phyloP scores from a whole-genome alignment of 208 protist genomes.

The Angomonas ambiguus region DNA sequence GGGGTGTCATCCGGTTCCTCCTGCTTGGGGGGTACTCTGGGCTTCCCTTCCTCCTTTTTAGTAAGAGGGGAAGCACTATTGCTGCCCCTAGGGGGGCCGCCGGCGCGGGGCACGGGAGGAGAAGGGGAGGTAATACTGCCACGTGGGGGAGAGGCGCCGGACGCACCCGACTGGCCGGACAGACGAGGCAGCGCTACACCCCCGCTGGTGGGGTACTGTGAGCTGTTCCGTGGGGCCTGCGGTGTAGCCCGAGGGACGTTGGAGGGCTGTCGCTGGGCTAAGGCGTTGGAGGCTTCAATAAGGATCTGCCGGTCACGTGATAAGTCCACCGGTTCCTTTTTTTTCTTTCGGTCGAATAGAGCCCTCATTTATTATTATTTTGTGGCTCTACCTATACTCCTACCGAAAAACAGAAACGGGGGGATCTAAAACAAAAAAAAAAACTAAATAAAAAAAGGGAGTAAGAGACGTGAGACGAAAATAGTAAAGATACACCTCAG shows the following conservation, averaged over 20 bases:
- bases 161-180: no score
- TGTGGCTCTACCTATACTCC: no score
- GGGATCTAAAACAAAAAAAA: constrained; percentile 1
- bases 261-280: background rate
- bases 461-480: no score
- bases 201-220: no score
- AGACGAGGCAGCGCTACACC: no score
- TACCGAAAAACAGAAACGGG: background rate
- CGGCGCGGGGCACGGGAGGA: background rate
- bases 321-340: background rate
- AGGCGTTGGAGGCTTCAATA: background rate
- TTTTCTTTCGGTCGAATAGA: background rate
- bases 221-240: no score
- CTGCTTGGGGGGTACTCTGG: background rate
- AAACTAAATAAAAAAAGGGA: constrained; percentile 7
- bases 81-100: background rate
- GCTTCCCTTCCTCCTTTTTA: background rate
- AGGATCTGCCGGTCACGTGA: background rate
- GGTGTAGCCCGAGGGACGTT: no score
- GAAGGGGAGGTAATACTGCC: no score
- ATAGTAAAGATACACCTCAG: no score
- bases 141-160: no score
- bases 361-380: no score
- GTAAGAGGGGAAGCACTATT: background rate
- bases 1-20: background rate